Percentiles rank a stretch among this genome's conserved stretches.
Conservation (phyloP, 306 rosid species). For the Lotus japonicus region DNA sequence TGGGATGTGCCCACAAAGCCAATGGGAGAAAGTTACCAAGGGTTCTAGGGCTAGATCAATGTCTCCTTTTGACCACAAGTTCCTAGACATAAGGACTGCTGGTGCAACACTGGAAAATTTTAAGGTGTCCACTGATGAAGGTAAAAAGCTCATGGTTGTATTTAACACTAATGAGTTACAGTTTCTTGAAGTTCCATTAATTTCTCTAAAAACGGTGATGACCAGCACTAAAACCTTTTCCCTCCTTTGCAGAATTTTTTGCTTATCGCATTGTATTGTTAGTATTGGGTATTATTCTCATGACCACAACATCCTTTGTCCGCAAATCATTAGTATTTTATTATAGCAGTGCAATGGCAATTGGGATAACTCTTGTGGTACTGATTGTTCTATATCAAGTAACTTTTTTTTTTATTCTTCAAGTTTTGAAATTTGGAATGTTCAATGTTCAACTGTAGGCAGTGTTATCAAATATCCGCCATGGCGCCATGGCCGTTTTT, state of each 20-base stretch:
- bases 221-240: neutral
- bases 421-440: neutral
- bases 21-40: slow-evolving; percentile 80
- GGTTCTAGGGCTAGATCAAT: slow-evolving; percentile 66
- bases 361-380: slow-evolving; percentile 73
- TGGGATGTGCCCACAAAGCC: slow-evolving; percentile 77
- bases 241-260: slow-evolving; percentile 58
- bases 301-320: slow-evolving; percentile 61
- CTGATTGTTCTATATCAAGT: too few species aligned
- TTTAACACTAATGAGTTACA: too few species aligned
- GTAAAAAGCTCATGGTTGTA: slow-evolving; percentile 32
- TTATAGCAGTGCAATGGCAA: slow-evolving; percentile 73
- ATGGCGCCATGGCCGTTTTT: too few species aligned
- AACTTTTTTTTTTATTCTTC: slow-evolving; percentile 20
- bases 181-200: too few species aligned
- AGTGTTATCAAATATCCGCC: too few species aligned
- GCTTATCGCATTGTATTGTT: slow-evolving; percentile 51
- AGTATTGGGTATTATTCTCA: slow-evolving; percentile 48
- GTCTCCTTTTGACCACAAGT: slow-evolving; percentile 79
- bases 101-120: slow-evolving; percentile 54
- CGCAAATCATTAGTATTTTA: slow-evolving; percentile 76
- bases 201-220: too few species aligned
- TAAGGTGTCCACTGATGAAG: slow-evolving; percentile 77
- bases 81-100: slow-evolving; percentile 61
- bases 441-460: neutral